Conservation (phyloP, 2,329 filamentous ascomycete species). For the Fusarium sp. region DNA sequence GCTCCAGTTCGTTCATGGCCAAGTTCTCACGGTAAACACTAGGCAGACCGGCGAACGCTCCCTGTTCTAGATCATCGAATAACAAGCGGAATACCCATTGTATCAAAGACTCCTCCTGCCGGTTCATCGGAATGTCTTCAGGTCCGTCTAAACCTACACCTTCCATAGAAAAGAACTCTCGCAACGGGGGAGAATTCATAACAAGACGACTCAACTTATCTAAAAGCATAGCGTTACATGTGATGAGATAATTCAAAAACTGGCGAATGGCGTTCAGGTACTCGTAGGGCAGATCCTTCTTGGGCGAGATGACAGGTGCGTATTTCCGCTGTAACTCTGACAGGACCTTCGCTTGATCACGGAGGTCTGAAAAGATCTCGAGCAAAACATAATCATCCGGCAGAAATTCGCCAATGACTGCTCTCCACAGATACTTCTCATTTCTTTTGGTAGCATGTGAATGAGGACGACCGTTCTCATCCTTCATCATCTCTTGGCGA, state of each 20-base stretch:
- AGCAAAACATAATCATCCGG: slow-evolving; percentile 54
- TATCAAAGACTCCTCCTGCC: too few relatives aligned
- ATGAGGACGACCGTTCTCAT: slow-evolving; percentile 53
- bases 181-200: slow-evolving; percentile 59
- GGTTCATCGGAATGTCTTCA: too few relatives aligned
- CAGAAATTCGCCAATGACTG: slow-evolving; percentile 55
- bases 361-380: slow-evolving; percentile 58
- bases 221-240: too few relatives aligned
- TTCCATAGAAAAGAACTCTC: slow-evolving; percentile 24
- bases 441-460: slow-evolving; percentile 27
- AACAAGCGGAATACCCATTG: neutral
- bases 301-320: slow-evolving; percentile 48
- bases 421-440: slow-evolving; percentile 56
- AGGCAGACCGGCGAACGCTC: slow-evolving; percentile 57
- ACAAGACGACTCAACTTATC: slow-evolving; percentile 6
- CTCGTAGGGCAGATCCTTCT: slow-evolving; percentile 50
- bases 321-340: slow-evolving; percentile 54
- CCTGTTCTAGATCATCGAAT: slow-evolving; percentile 43
- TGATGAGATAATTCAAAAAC: slow-evolving; percentile 56
- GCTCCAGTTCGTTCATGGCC: slow-evolving; percentile 65
- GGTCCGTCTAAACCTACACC: too few relatives aligned
- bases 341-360: slow-evolving; percentile 49
- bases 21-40: slow-evolving; percentile 50
- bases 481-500: slow-evolving; percentile 58
- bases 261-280: slow-evolving; percentile 57